Conservation (phyloP, 2,329 filamentous ascomycete genomes). For the Diaporthe helianthi region DNA sequence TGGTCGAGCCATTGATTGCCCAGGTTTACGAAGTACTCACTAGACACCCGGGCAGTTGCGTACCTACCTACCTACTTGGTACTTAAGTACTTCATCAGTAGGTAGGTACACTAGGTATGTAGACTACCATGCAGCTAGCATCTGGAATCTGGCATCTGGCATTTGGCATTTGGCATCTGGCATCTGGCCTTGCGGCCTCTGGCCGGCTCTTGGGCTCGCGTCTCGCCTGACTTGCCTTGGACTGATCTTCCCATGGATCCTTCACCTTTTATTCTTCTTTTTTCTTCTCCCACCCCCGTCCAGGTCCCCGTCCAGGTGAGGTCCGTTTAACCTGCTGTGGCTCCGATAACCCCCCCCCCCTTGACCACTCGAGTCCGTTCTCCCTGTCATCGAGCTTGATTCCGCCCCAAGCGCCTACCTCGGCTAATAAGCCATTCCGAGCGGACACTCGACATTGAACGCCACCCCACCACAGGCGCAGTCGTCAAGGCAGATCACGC, state of each 20-base stretch:
- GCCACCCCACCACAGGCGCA: neutral
- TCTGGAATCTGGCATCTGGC: slow-evolving; percentile 1
- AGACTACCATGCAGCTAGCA: slow-evolving; percentile 11
- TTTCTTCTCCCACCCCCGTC: too few relatives aligned
- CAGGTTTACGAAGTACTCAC: too few relatives aligned
- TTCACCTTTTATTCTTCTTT: neutral
- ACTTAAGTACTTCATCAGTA: too few relatives aligned
- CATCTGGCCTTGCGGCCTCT: neutral
- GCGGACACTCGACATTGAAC: neutral
- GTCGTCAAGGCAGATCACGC: neutral
- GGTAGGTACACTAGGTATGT: neutral
- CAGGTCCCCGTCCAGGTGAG: neutral
- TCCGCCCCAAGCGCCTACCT: neutral
- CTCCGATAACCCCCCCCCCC: neutral
- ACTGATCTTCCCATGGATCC: neutral
- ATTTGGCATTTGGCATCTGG: neutral
- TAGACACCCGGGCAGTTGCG: too few relatives aligned
- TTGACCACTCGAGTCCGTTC: neutral
- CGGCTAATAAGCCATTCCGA: slow-evolving; percentile 4
- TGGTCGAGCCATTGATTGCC: neutral
- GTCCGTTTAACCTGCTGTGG: neutral
- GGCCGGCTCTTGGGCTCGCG: neutral
- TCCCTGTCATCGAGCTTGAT: neutral
- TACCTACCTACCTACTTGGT: too few relatives aligned
- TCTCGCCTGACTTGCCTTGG: neutral